These are phyloP conservation scores for Dactylellina sp. DNA, from an alignment of 2,329 filamentous ascomycete genomes.

Conservation along the genomic window DNA sequence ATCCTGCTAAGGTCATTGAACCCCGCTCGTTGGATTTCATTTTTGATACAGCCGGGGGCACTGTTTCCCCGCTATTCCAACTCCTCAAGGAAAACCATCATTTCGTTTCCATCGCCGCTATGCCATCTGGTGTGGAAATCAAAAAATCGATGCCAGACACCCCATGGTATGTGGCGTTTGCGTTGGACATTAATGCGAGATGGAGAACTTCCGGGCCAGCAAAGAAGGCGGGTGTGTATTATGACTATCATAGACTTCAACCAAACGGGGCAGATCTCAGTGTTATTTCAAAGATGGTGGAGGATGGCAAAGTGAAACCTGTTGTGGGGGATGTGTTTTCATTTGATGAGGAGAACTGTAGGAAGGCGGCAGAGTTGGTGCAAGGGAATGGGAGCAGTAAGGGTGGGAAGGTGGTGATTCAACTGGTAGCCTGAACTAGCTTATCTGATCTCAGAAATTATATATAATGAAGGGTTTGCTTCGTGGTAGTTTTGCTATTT, in stretches of 20 bases:
- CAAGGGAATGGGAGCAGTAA: constrained; percentile 41
- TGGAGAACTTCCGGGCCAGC: constrained; percentile 31
- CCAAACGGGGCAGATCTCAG: constrained; percentile 46
- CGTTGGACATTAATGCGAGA: constrained; percentile 36
- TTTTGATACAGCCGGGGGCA: constrained; percentile 40
- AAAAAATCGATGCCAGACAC: constrained; percentile 17
- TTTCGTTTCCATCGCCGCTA: constrained; percentile 44
- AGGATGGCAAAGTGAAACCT: constrained; percentile 46
- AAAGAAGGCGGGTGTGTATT: constrained; percentile 17
- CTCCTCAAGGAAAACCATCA: constrained; percentile 40
- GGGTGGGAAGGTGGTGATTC: constrained; percentile 50
- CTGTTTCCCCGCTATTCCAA: constrained; percentile 21
- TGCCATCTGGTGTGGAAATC: constrained; percentile 31
- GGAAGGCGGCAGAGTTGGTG: constrained; percentile 41
- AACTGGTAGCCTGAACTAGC: constrained; percentile 26
- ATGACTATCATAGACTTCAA: constrained; percentile 30
- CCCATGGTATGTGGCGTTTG: constrained; percentile 32
- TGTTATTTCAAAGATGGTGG: constrained; percentile 28
- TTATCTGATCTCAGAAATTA: too few relatives aligned
- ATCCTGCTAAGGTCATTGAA: constrained; percentile 30
- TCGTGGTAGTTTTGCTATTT: too few relatives aligned
- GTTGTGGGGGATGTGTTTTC: constrained; percentile 39
- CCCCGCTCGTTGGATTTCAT: constrained; percentile 50
- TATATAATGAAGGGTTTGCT: too few relatives aligned
- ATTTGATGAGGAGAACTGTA: constrained; percentile 40